Evolutionary conservation across 306 rosid genomes (phyloP).

Genomic region (Acmispon strigosus): DNA sequence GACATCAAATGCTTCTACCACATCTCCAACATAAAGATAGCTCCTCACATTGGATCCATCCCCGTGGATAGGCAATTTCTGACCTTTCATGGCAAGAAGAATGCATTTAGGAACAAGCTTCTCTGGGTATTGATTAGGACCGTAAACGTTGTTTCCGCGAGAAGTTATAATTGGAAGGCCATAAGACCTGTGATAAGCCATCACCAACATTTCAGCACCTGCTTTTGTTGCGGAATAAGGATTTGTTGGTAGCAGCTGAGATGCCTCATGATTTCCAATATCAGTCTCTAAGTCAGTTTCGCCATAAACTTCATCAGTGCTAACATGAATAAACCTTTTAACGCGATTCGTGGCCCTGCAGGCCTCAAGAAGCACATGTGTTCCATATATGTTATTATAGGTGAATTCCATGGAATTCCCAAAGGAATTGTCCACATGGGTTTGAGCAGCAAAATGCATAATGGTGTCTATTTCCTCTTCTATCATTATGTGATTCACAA

Average conservation of each 20-base stretch:
- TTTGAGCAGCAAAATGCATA: slow-evolving; percentile 78
- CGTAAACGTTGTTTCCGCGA: slow-evolving; percentile 67
- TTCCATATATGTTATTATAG: slow-evolving; percentile 66
- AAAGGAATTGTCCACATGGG: slow-evolving; percentile 75
- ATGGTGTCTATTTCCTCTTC: slow-evolving; percentile 65
- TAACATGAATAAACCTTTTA: slow-evolving; percentile 68
- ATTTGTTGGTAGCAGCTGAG: slow-evolving; percentile 68
- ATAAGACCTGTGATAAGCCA: slow-evolving; percentile 69
- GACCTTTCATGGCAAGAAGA: slow-evolving; percentile 62
- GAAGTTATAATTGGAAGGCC: slow-evolving; percentile 58
- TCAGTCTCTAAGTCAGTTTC: slow-evolving; percentile 51
- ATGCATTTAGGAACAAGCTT: slow-evolving; percentile 66
- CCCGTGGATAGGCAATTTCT: slow-evolving; percentile 66
- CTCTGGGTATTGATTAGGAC: slow-evolving; percentile 70
- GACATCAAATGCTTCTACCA: slow-evolving; percentile 77
- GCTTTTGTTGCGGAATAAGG: slow-evolving; percentile 81
- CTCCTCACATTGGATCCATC: slow-evolving; percentile 75
- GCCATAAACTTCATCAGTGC: slow-evolving; percentile 81
- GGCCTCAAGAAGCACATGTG: slow-evolving; percentile 71
- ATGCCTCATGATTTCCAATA: slow-evolving; percentile 60
- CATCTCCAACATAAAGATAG: slow-evolving; percentile 54
- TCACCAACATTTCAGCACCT: slow-evolving; percentile 73
- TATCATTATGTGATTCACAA: slow-evolving; percentile 48
- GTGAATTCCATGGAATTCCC: slow-evolving; percentile 76
- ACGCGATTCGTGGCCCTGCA: slow-evolving; percentile 46